These are phyloP conservation scores for Phycomyces nitens DNA, from an alignment of 192 early-diverging fungal genomes.

Conservation along the genomic window DNA sequence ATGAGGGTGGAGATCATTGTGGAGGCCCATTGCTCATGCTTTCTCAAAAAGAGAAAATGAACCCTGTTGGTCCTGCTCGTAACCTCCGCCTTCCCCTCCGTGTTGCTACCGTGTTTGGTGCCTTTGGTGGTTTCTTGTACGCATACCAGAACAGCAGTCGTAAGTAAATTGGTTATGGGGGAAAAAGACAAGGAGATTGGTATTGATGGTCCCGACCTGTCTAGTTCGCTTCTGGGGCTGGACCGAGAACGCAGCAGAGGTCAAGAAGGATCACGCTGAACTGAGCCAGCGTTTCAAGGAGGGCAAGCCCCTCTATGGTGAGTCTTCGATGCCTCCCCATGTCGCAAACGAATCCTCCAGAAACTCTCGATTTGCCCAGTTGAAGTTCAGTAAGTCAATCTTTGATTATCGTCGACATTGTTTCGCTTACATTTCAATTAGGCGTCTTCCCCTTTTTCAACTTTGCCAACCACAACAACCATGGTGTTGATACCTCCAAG, in stretches of 20 bases:
- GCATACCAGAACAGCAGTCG: conserved; percentile 69
- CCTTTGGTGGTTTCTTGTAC: conserved; percentile 72
- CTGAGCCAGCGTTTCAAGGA: conserved; percentile 55
- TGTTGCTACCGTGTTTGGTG: conserved; percentile 46
- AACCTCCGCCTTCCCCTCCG: conserved; percentile 51
- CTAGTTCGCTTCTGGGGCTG: conserved; percentile 93
- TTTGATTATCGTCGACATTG: no score
- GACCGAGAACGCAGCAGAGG: conserved; percentile 82
- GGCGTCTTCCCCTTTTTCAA: conserved; percentile 73
- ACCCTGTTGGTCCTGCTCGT: conserved; percentile 47
- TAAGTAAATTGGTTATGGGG: conserved; percentile 42
- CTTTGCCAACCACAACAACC: conserved; percentile 73
- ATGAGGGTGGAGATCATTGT: neutral
- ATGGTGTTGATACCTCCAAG: conserved; percentile 55
- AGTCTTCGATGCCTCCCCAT: conserved; percentile 49
- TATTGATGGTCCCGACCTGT: no score
- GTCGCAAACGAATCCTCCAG: conserved; percentile 57
- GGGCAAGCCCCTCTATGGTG: conserved; percentile 69
- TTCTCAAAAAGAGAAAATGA: conserved; percentile 41
- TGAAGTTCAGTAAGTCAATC: conserved; percentile 65
- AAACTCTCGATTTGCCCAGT: conserved; percentile 63
- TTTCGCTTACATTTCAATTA: conserved; percentile 20
- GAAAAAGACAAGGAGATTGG: neutral
- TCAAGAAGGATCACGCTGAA: conserved; percentile 61
- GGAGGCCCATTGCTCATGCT: neutral